These are phyloP conservation scores for Simplicillium aogashimaense DNA, from an alignment of 2,329 filamentous ascomycete species.

Conservation along the genomic window DNA sequence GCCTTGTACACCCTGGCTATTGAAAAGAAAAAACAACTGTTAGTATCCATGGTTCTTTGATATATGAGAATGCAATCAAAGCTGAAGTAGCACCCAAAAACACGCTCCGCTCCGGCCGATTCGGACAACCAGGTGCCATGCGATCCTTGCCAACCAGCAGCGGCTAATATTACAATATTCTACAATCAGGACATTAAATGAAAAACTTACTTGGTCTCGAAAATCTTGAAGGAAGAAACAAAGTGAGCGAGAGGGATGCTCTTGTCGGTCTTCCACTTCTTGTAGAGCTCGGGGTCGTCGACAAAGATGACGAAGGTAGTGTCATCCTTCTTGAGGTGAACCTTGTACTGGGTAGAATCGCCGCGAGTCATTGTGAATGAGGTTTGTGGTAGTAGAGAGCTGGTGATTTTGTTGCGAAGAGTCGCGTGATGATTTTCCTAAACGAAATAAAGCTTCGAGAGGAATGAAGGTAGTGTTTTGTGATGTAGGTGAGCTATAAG, in stretches of 20 bases:
- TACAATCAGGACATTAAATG: neutral
- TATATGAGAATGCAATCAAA: neutral
- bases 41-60: conserved; percentile 3
- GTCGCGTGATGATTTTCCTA: conserved; percentile 10
- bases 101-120: too few relatives aligned
- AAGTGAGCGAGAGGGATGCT: conserved; percentile 75
- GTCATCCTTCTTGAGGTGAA: conserved; percentile 70
- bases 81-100: neutral
- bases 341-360: conserved; percentile 61
- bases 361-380: conserved; percentile 55
- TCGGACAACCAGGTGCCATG: too few relatives aligned
- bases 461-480: neutral
- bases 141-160: too few relatives aligned
- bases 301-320: conserved; percentile 53
- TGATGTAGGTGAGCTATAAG: neutral
- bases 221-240: conserved; percentile 80
- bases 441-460: conserved; percentile 8
- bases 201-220: conserved; percentile 69
- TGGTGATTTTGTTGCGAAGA: conserved; percentile 7
- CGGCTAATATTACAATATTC: too few relatives aligned
- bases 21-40: conserved; percentile 8
- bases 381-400: conserved; percentile 7
- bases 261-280: conserved; percentile 77
- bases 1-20: conserved; percentile 78
- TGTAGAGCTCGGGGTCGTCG: conserved; percentile 50